phyloP scores from a whole-genome alignment of 768 basidiomycete species.

The Pleurotus eryngii region DNA sequence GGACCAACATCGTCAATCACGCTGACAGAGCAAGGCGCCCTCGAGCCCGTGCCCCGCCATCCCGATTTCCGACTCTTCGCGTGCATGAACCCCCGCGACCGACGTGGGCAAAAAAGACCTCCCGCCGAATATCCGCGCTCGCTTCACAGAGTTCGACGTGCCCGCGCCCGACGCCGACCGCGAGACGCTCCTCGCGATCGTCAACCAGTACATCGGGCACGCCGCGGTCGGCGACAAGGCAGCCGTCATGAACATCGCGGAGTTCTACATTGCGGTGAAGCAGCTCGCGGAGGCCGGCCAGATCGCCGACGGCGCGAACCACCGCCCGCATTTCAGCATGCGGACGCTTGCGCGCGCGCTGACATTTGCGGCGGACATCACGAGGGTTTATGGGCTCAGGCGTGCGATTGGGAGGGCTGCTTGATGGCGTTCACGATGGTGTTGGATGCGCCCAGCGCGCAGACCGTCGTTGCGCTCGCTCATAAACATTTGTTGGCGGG shows the following conservation, averaged over 20 bases:
- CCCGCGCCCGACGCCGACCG: slow-evolving; percentile 90
- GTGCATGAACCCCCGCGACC: slow-evolving; percentile 99
- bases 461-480: slow-evolving; percentile 62
- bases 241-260: slow-evolving; percentile 85
- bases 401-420: slow-evolving; percentile 95
- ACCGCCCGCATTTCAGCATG: slow-evolving; percentile 95
- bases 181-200: slow-evolving; percentile 84
- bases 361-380: slow-evolving; percentile 84
- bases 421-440: slow-evolving; percentile 98
- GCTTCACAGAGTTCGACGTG: slow-evolving; percentile 95
- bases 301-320: slow-evolving; percentile 92
- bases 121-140: slow-evolving; percentile 81
- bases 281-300: slow-evolving; percentile 65
- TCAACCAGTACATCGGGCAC: slow-evolving; percentile 85
- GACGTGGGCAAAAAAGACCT: slow-evolving; percentile 98
- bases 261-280: slow-evolving; percentile 86
- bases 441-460: slow-evolving; percentile 69
- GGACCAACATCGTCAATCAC: slow-evolving; percentile 87
- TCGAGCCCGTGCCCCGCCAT: slow-evolving; percentile 88
- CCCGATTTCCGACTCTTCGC: slow-evolving; percentile 95
- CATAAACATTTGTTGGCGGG: slow-evolving; percentile 76
- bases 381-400: slow-evolving; percentile 72
- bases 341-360: slow-evolving; percentile 89
- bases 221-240: slow-evolving; percentile 81
- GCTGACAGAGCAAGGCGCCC: slow-evolving; percentile 86